Evolutionary conservation across 2,329 filamentous ascomycete genomes (phyloP).

Genomic region (Aureobasidium zeae): DNA sequence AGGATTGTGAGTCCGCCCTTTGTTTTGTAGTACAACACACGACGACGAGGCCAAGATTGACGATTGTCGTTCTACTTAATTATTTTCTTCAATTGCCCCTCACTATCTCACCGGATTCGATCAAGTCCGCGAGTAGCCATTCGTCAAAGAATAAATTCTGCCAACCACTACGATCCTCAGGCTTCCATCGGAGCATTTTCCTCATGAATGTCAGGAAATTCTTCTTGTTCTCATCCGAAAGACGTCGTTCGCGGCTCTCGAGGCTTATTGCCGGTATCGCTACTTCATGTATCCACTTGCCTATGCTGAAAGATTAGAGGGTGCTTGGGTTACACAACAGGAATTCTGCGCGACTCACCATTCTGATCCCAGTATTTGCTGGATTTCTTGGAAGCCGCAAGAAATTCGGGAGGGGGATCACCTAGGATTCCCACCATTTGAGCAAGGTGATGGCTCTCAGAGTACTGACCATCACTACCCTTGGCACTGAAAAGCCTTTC

Average conservation of each 20-base stretch:
- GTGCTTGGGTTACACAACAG: background rate
- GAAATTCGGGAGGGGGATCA: slow-evolving; percentile 19
- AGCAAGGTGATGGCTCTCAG: slow-evolving; percentile 12
- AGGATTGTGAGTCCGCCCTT: background rate
- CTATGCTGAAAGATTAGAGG: slow-evolving; percentile 17
- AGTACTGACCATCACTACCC: slow-evolving; percentile 23
- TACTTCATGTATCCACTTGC: slow-evolving; percentile 24
- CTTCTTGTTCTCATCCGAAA: slow-evolving; percentile 23
- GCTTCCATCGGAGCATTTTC: slow-evolving; percentile 31
- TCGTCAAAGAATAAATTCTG: slow-evolving; percentile 21
- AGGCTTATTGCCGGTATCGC: slow-evolving; percentile 25
- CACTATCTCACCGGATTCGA: slow-evolving; percentile 19
- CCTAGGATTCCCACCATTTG: slow-evolving; percentile 21
- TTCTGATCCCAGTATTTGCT: slow-evolving; percentile 9
- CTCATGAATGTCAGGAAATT: slow-evolving; percentile 27
- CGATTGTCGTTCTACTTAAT: background rate
- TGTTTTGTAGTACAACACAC: background rate
- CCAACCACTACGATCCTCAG: slow-evolving; percentile 21
- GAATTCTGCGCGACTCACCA: slow-evolving; percentile 5
- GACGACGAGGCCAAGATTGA: background rate
- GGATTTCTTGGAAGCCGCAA: slow-evolving; percentile 9
- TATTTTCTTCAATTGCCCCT: slow-evolving; percentile 1
- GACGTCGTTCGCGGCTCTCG: slow-evolving; percentile 22
- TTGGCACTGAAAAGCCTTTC: slow-evolving; percentile 26
- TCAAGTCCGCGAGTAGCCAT: slow-evolving; percentile 23